Evolutionary conservation across 108 stramenopile genomes (phyloP).

Genomic region (Heterococcus sp.): DNA sequence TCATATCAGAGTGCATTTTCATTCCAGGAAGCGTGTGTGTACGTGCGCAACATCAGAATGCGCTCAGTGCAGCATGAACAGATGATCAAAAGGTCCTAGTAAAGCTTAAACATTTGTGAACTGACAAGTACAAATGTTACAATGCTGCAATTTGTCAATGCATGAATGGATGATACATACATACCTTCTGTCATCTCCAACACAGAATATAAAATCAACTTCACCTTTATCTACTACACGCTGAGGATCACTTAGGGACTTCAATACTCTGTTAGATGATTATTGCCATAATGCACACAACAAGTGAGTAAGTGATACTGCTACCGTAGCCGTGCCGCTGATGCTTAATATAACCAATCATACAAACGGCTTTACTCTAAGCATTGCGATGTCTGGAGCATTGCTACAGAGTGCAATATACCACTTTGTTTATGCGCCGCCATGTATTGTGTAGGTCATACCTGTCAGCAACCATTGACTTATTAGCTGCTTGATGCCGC

Average conservation of each 20-base stretch:
- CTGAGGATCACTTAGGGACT: background rate
- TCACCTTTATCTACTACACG: constrained; percentile 5
- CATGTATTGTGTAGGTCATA: background rate
- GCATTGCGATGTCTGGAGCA: background rate
- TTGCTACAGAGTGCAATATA: background rate
- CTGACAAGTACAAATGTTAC: too few species aligned
- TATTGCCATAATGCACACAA: background rate
- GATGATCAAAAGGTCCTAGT: too few species aligned
- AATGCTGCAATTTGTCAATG: too few species aligned
- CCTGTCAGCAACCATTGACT: constrained; percentile 40
- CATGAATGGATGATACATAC: too few species aligned
- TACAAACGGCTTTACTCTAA: background rate
- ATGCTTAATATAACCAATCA: background rate
- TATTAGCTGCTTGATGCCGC: constrained; percentile 46
- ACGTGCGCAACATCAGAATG: too few species aligned
- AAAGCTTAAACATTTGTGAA: too few species aligned
- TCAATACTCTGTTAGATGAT: background rate
- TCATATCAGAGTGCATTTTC: too few species aligned
- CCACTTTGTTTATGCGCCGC: background rate
- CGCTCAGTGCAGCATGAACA: too few species aligned
- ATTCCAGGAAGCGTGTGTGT: too few species aligned
- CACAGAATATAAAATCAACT: constrained; percentile 45
- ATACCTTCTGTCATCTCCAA: constrained; percentile 41
- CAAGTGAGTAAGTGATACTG: background rate
- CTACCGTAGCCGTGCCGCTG: background rate